These are phyloP conservation scores for Lecanosticta acicola DNA, from an alignment of 2,329 filamentous ascomycete genomes.

Conservation along the genomic window DNA sequence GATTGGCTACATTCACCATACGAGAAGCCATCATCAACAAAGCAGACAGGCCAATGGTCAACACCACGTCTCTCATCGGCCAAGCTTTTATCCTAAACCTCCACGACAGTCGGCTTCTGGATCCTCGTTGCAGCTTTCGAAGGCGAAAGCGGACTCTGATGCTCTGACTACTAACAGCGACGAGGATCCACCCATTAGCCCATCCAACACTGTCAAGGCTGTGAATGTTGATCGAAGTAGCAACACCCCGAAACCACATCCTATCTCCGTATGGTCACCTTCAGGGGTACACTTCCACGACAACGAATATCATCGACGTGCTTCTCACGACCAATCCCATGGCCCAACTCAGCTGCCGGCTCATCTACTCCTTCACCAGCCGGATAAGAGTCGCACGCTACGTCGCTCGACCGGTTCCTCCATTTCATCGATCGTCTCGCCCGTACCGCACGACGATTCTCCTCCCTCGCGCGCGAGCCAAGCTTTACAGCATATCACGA, in stretches of 20 bases:
- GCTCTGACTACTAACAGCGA: slow-evolving; percentile 4
- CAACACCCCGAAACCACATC: slow-evolving; percentile 14
- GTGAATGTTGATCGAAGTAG: neutral
- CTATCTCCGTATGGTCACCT: slow-evolving; percentile 16
- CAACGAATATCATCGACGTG: slow-evolving; percentile 20
- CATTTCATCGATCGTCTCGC: slow-evolving; percentile 32
- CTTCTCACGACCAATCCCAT: slow-evolving; percentile 21
- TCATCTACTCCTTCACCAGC: slow-evolving; percentile 2
- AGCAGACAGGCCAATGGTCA: slow-evolving; percentile 36
- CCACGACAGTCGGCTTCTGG: slow-evolving; percentile 52
- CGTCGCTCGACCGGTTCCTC: slow-evolving; percentile 30
- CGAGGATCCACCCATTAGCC: slow-evolving; percentile 10
- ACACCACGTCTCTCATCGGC: slow-evolving; percentile 43
- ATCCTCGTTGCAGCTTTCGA: slow-evolving; percentile 34
- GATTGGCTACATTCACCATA: slow-evolving; percentile 44
- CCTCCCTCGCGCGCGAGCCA: slow-evolving; percentile 52
- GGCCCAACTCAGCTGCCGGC: neutral
- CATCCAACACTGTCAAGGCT: neutral
- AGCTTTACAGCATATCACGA: slow-evolving; percentile 66
- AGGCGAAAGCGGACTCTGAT: slow-evolving; percentile 6
- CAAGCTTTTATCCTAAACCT: slow-evolving; percentile 57
- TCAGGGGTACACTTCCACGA: slow-evolving; percentile 19
- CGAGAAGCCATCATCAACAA: slow-evolving; percentile 37
- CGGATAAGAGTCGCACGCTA: slow-evolving; percentile 19
- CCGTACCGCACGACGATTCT: slow-evolving; percentile 33